These are phyloP conservation scores for Chrysoporthe deuterocubensis DNA, from an alignment of 2,329 filamentous ascomycete genomes.

Conservation along the genomic window DNA sequence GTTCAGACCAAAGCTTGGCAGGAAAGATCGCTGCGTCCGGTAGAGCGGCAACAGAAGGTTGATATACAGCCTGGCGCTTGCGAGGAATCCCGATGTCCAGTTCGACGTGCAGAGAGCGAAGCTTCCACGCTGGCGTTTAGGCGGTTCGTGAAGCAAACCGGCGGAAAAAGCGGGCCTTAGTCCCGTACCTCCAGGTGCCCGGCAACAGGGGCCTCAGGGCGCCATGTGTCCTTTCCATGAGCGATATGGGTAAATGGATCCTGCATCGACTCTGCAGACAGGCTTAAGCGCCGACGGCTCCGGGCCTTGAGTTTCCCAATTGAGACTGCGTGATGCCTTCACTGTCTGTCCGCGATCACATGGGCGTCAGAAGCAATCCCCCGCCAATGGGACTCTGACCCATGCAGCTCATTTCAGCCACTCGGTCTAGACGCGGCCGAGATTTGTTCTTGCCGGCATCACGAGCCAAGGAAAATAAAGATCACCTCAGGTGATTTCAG, in stretches of 20 bases:
- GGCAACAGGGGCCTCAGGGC: slow-evolving; percentile 5
- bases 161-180: slow-evolving; percentile 23
- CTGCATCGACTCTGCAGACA: not conserved
- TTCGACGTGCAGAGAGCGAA: not conserved
- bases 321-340: slow-evolving; percentile 19
- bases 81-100: not conserved
- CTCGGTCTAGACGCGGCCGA: slow-evolving; percentile 1
- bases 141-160: slow-evolving; percentile 16
- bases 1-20: slow-evolving; percentile 14
- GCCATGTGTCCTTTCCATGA: not conserved
- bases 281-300: slow-evolving; percentile 2
- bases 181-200: slow-evolving; percentile 22
- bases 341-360: not conserved
- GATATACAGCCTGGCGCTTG: not conserved
- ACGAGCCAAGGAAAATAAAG: slow-evolving; percentile 21
- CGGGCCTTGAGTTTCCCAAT: slow-evolving; percentile 17
- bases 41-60: not conserved
- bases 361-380: not conserved
- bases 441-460: slow-evolving; percentile 6
- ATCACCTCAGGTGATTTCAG: slow-evolving; percentile 22
- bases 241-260: slow-evolving; percentile 1
- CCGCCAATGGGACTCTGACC: slow-evolving; percentile 12
- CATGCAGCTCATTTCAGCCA: slow-evolving; percentile 26
- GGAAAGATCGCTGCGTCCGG: not conserved
- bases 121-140: slow-evolving; percentile 16